Evolutionary conservation across 805 yeast species (phyloP).

Genomic region (Candida hungchunana): DNA sequence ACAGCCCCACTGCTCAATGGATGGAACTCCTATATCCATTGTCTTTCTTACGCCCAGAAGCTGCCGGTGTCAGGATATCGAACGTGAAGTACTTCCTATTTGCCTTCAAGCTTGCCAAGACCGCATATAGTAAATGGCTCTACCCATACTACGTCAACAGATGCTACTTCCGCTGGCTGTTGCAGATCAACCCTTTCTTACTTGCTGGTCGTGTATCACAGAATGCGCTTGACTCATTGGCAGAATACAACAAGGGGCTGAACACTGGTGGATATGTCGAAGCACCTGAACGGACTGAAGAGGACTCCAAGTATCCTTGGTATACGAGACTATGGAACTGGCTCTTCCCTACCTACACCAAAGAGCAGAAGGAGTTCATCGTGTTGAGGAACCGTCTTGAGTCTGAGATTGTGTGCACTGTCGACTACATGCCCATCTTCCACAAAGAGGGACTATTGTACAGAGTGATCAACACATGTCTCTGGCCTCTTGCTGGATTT

Average conservation of each 20-base stretch:
- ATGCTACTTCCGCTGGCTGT: constrained; percentile 32
- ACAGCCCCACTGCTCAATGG: neutral
- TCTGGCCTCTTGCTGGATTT: constrained; percentile 7
- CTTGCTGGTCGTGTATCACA: constrained; percentile 20
- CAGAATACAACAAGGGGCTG: constrained; percentile 1
- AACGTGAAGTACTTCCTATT: constrained; percentile 6
- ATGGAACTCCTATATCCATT: constrained; percentile 17
- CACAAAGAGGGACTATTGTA: neutral
- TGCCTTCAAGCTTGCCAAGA: constrained; percentile 10
- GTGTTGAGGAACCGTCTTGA: neutral
- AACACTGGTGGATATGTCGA: no score
- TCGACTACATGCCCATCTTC: constrained; percentile 6
- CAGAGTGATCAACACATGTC: constrained; percentile 3
- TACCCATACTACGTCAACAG: constrained; percentile 29
- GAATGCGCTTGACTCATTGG: constrained; percentile 3
- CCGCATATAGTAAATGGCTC: constrained; percentile 14
- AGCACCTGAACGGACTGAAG: no score
- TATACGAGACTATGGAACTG: constrained; percentile 4
- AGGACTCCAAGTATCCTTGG: no score
- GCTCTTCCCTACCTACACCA: constrained; percentile 6
- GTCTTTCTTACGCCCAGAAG: no score
- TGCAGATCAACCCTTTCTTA: constrained; percentile 31
- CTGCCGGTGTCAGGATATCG: no score
- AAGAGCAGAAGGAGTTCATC: constrained; percentile 1
- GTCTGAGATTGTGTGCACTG: neutral